Evolutionary conservation across 257 asterid species (phyloP).

Genomic region (Penstemon newberryi): DNA sequence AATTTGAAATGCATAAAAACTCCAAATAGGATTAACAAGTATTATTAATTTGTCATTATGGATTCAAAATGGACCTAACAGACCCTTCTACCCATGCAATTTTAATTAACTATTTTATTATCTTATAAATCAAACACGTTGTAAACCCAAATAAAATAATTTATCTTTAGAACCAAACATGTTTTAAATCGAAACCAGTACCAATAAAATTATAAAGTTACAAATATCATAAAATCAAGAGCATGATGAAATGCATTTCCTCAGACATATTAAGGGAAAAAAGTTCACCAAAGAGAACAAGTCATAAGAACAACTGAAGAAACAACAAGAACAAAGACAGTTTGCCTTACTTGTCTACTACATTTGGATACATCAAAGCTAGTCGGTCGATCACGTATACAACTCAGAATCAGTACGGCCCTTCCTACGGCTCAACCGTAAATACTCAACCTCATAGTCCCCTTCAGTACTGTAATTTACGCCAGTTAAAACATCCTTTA

Average conservation of each 20-base stretch:
- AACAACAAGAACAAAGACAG: constrained; percentile 16
- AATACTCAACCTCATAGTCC: constrained; percentile 47
- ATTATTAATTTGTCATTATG: too few species aligned
- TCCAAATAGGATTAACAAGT: too few species aligned
- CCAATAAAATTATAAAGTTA: not conserved
- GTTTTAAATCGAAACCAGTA: not conserved
- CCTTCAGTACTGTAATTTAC: constrained; percentile 38
- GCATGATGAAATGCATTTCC: constrained; percentile 13
- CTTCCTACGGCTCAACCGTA: constrained; percentile 49
- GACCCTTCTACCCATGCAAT: too few species aligned
- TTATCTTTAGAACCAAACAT: too few species aligned
- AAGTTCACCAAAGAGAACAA: not conserved
- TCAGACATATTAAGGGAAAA: constrained; percentile 4
- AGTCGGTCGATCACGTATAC: constrained; percentile 55
- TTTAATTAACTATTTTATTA: too few species aligned
- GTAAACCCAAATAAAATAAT: too few species aligned
- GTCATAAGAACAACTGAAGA: constrained; percentile 1
- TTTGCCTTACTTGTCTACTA: constrained; percentile 5
- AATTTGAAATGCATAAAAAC: too few species aligned
- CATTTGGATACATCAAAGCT: constrained; percentile 18
- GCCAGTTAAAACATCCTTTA: constrained; percentile 52
- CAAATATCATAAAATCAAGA: constrained; percentile 21
- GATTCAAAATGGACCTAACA: too few species aligned
- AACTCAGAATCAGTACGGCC: constrained; percentile 65
- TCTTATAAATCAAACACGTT: too few species aligned